phyloP scores from a whole-genome alignment of 352 stramenopile species.

The Phytopythium chamaehyphon region DNA sequence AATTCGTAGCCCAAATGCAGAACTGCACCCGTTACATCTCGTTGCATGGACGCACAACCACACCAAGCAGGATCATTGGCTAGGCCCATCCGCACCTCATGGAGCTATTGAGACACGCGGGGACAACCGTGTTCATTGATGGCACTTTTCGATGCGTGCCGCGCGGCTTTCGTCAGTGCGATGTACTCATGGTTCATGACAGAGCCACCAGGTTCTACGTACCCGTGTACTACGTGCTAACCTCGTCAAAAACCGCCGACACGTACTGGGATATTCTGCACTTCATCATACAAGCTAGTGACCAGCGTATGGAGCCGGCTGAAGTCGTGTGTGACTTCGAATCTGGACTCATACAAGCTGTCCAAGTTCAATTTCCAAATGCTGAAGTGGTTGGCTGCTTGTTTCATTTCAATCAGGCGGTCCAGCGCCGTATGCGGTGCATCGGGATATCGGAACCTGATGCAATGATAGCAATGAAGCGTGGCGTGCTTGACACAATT shows the following conservation, averaged over 20 bases:
- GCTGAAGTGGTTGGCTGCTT: constrained; percentile 7
- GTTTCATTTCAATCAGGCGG: constrained; percentile 23
- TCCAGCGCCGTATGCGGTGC: constrained; percentile 9
- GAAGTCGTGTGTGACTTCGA: constrained; percentile 18
- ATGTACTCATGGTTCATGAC: constrained; percentile 15
- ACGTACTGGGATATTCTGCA: constrained; percentile 13
- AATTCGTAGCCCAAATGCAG: no score
- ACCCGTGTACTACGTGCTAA: constrained; percentile 6
- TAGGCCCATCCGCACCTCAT: constrained; percentile 17
- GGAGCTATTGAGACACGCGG: constrained; percentile 7
- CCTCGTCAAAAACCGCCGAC: constrained; percentile 4
- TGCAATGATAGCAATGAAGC: constrained; percentile 2
- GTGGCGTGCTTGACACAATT: constrained; percentile 2
- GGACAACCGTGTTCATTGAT: constrained; percentile 19
- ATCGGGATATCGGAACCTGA: constrained; percentile 7
- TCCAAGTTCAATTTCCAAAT: constrained; percentile 9
- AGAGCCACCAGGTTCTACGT: constrained; percentile 3
- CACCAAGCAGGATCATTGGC: constrained; percentile 13
- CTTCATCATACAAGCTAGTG: constrained; percentile 5
- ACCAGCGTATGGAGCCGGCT: constrained; percentile 5
- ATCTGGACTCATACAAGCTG: constrained; percentile 7
- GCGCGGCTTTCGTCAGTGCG: constrained; percentile 11
- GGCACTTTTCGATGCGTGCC: constrained; percentile 16
- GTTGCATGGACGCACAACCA: no score
- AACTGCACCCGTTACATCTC: no score